Base-by-base conservation (phyloP, 306 rosid species). In the Corylus heterophylla region DNA sequence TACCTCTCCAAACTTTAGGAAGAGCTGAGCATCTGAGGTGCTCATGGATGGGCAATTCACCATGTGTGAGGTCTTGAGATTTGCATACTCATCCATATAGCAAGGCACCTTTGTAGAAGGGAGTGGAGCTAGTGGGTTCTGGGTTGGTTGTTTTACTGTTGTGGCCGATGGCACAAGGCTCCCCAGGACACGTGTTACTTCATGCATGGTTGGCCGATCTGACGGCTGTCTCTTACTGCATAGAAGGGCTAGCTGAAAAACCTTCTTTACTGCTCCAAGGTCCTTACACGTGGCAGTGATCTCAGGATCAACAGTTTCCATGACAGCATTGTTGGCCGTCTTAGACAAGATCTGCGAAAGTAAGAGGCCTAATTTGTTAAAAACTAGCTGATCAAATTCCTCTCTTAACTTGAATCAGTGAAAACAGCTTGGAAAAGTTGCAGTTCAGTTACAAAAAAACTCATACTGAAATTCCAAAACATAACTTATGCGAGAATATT, bases 1-100 rank as follows among this genome's bases (percentile, higher is more conserved):
- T 58, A 94, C 98, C 89, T 94, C 98, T 54, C 98, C 97, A 54
- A 94, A 94, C 81, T 94, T 92, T 71, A 92, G 91, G 79, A 94
- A 94, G 45, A 92, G 94, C 61, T 92, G 98, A 0, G 97, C 98
- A 69, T 94, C 97, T 1, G 97, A 92, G 66, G 96, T 87, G 80
- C 98, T 94, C 94, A 94, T 92, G 13, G 98, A 90, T 10, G 97
- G 87, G 82, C 92, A 92, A 45, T 90, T 90, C 70, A 90, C 84
- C 84, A 92, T 27, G 79, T 94, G 92, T 0, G 96, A 94, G 4
- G 93, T 85, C 86, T 90, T 90, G 83, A 94, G 87, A 70, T 92
- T 94, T 45, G 88, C 96, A 37, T 94, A 94, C 74, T 94, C 98
- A 16, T 94, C 98, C 82, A 81, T 70, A 85, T 94, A 92, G 86